Conservation (phyloP, 495 filamentous ascomycete genomes). For the Penicillium arizonense region DNA sequence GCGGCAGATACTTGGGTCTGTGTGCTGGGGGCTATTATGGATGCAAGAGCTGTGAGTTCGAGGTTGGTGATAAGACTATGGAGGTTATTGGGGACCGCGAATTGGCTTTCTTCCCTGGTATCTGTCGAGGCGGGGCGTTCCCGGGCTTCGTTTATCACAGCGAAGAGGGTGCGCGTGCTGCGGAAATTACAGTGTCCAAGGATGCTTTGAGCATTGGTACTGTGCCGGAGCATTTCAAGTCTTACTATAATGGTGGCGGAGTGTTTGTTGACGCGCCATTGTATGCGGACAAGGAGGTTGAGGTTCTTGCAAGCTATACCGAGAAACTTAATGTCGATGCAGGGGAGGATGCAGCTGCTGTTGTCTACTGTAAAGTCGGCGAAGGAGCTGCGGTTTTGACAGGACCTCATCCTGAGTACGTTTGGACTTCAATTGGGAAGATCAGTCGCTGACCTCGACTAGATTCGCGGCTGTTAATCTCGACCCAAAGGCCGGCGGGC, state of each 20-base stretch:
- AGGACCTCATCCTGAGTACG: conserved; percentile 92
- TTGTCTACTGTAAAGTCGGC: conserved; percentile 85
- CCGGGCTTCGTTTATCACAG: conserved; percentile 88
- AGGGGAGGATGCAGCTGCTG: conserved; percentile 68
- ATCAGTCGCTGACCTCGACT: conserved; percentile 10
- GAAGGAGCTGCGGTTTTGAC: conserved; percentile 80
- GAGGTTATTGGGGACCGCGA: conserved; percentile 88
- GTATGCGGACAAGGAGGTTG: conserved; percentile 60
- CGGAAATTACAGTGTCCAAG: conserved; percentile 63
- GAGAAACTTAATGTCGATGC: conserved; percentile 75
- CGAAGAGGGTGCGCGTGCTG: conserved; percentile 79
- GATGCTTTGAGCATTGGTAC: conserved; percentile 50
- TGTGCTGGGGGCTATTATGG: conserved; percentile 97
- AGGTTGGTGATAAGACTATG: conserved; percentile 75
- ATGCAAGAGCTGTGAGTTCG: conserved; percentile 77
- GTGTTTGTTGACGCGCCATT: conserved; percentile 82
- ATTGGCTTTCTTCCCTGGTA: conserved; percentile 83
- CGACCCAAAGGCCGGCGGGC: conserved; percentile 55
- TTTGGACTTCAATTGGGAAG: conserved; percentile 7
- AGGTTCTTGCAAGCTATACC: conserved; percentile 80
- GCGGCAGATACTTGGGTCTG: conserved; percentile 83
- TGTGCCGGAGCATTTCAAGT: conserved; percentile 64
- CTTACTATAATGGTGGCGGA: conserved; percentile 94
- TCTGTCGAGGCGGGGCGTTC: conserved; percentile 84
- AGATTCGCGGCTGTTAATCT: conserved; percentile 87